Evolutionary conservation across 2,329 filamentous ascomycete species (phyloP), one percentile per base, ranked within the genome.

Genomic region (Neocatenulostroma microsporum): DNA sequence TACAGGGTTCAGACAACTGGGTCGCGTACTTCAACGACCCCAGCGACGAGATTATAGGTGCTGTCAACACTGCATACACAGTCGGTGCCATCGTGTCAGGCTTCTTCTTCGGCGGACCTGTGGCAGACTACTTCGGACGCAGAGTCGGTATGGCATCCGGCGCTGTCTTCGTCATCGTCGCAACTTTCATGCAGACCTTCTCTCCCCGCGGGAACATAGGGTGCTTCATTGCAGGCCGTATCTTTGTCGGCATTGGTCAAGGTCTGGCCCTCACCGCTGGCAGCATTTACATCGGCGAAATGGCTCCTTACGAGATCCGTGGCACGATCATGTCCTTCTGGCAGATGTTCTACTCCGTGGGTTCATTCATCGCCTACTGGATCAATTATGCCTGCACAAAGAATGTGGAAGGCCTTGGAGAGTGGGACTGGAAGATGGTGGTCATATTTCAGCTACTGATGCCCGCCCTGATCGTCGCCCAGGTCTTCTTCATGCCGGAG

Each of bases 391-490:
- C 71, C 12, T 76, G 74, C 54, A 68, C 69, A 23, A 66, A 75
- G 51, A 62, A 81, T 57, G 63, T 65, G 28, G 48, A 62, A 27
- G 62, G 48, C 27, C 69, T 83, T 4, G 80, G 80, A 25, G 67
- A 84, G 48, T 52, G 80, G 80, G 78, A 83, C 58, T 84, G 80
- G 80, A 75, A 73, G 50, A 73, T 82, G 65, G 76, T 84, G 11
- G 74, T 83, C 44, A 76, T 84, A 44, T 83, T 84, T 67, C 80
- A 84, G 61, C 66, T 82, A 32, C 58, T 84, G n/a, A 69, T 82
- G 17, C 80, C 80, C 2, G 46, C 70, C 34, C 50, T 82, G 40
- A 79, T 84, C 56, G 62, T 82, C 15, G 46, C 60, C 3, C 68
- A 79, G 23, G 64, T 84, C 11, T 78, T 78, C 26, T 80, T 78